Evolutionary conservation across 805 yeast genomes (phyloP).

Genomic region (Metschnikowia cerradonensis): DNA sequence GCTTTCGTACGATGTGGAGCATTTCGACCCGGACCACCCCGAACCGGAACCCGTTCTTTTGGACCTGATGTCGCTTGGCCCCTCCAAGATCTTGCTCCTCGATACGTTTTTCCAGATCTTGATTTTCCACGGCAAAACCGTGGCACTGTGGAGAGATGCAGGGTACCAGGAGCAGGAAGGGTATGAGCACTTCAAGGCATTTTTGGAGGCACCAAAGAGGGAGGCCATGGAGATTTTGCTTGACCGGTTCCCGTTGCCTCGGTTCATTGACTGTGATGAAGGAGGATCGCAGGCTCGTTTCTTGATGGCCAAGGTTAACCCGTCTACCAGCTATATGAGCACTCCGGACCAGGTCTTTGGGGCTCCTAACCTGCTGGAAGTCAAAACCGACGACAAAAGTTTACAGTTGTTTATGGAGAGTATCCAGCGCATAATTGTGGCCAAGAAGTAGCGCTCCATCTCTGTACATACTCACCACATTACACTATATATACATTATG

Average conservation of each 20-base stretch:
- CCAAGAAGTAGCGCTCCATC: slow-evolving; percentile 6
- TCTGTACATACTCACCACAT: not conserved
- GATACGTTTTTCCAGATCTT: slow-evolving; percentile 70
- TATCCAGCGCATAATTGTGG: slow-evolving; percentile 37
- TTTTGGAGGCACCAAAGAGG: slow-evolving; percentile 56
- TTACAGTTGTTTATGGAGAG: slow-evolving; percentile 56
- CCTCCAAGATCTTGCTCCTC: slow-evolving; percentile 51
- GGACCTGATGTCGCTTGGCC: slow-evolving; percentile 60
- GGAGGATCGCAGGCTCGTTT: slow-evolving; percentile 76
- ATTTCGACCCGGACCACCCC: slow-evolving; percentile 30
- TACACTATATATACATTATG: not conserved
- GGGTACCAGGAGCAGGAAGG: slow-evolving; percentile 61
- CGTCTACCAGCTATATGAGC: slow-evolving; percentile 53
- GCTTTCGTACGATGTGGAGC: slow-evolving; percentile 50
- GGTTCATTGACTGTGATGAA: slow-evolving; percentile 70
- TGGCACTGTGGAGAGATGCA: slow-evolving; percentile 64
- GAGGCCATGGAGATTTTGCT: slow-evolving; percentile 63
- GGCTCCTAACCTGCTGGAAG: slow-evolving; percentile 26
- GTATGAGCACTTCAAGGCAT: slow-evolving; percentile 54
- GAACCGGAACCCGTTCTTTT: slow-evolving; percentile 63
- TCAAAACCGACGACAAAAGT: slow-evolving; percentile 58
- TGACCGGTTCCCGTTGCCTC: slow-evolving; percentile 68
- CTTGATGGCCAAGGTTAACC: slow-evolving; percentile 64
- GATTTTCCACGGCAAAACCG: slow-evolving; percentile 61
- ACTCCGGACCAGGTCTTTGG: slow-evolving; percentile 29